Percentiles rank a stretch among this genome's conserved stretches.
phyloP scores from a whole-genome alignment of 371 early-diverging fungal genomes.

The Mortierella sp. region DNA sequence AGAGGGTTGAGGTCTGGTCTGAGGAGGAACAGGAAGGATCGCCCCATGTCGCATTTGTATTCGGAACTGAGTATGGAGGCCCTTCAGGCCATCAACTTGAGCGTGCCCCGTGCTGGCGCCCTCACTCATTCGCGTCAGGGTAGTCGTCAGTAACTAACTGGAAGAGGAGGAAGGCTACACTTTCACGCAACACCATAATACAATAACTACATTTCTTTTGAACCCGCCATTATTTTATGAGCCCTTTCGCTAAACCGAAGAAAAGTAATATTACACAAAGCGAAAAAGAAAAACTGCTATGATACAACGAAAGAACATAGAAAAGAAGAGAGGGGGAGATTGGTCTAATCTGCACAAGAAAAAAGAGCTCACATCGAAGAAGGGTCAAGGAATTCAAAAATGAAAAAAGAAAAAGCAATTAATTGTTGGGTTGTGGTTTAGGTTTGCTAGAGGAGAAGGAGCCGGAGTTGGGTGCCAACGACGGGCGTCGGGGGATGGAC shows the following conservation, averaged over 20 bases:
- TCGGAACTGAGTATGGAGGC: slow-evolving; percentile 54
- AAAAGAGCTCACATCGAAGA: background rate
- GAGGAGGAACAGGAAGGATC: slow-evolving; percentile 41
- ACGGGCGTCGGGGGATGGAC: slow-evolving; percentile 7
- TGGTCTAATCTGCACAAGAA: background rate
- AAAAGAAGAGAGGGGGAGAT: background rate
- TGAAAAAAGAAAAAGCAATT: background rate
- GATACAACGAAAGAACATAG: background rate
- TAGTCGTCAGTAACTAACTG: slow-evolving; percentile 27
- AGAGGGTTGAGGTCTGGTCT: slow-evolving; percentile 48
- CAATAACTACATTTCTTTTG: background rate
- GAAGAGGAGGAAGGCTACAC: too few relatives aligned
- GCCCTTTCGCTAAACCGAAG: background rate
- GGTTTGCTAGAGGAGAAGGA: background rate
- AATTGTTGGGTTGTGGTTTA: background rate
- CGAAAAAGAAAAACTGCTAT: background rate
- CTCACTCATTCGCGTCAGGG: slow-evolving; percentile 44
- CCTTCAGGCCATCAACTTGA: slow-evolving; percentile 38
- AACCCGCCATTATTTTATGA: background rate
- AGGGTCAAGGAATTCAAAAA: too few relatives aligned
- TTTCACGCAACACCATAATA: background rate
- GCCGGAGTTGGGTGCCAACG: background rate
- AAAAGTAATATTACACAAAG: background rate
- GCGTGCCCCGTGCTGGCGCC: slow-evolving; percentile 37
- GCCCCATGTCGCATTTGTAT: slow-evolving; percentile 57